Conservation (phyloP, 1,284 basidiomycete genomes). For the Boletus semigastroideus region DNA sequence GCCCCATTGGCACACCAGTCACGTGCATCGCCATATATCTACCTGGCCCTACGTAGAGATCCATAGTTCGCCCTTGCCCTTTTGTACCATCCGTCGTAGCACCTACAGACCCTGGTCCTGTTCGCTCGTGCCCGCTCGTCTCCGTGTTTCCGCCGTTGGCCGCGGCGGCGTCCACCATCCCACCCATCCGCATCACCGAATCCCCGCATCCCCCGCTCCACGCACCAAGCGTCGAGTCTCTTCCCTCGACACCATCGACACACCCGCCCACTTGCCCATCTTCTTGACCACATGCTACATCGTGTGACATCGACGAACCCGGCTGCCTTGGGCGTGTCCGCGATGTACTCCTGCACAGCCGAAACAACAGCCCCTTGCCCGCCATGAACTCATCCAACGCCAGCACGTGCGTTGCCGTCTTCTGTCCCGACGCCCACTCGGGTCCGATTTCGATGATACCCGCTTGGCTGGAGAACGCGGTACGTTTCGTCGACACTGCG, state of each 20-base stretch:
- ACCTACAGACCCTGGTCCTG: too few relatives aligned
- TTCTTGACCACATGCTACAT: conserved; percentile 14
- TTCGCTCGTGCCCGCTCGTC: too few relatives aligned
- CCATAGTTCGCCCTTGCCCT: too few relatives aligned
- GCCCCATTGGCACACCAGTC: too few relatives aligned
- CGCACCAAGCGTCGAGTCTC: conserved; percentile 9
- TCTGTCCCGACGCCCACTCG: conserved; percentile 17
- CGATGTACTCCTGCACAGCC: conserved; percentile 15
- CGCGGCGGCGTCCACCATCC: too few relatives aligned
- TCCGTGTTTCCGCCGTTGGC: too few relatives aligned
- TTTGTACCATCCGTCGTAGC: too few relatives aligned
- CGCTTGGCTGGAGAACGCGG: conserved; percentile 33
- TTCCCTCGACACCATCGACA: conserved; percentile 15
- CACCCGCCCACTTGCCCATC: conserved; percentile 21
- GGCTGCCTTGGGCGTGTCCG: conserved; percentile 17
- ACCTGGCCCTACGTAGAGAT: too few relatives aligned
- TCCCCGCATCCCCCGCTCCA: conserved; percentile 19
- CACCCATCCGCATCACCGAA: conserved; percentile 13
- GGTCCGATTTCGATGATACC: conserved; percentile 27
- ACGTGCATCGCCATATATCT: too few relatives aligned
- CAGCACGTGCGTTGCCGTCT: conserved; percentile 15
- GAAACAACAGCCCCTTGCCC: conserved; percentile 9
- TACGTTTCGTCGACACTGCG: conserved; percentile 26
- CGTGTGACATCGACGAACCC: conserved; percentile 21
- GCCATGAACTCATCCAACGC: conserved; percentile 17